Evolutionary conservation across 1,284 basidiomycete species (phyloP), one percentile per base, ranked within the genome.

Genomic region (Anthracocystis setariae): DNA sequence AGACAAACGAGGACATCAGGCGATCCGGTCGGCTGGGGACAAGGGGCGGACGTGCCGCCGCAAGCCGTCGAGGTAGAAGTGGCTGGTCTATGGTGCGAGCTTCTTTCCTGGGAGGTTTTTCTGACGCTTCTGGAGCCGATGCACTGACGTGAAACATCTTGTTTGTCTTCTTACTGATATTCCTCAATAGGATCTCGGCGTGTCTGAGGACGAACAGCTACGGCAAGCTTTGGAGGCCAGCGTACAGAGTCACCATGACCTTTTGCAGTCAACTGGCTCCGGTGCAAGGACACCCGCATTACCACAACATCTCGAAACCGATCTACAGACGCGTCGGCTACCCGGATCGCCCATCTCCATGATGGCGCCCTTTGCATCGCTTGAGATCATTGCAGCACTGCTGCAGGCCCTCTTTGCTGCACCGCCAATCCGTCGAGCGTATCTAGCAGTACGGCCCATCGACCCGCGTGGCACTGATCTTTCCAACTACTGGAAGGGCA

Each of bases 151-250:
- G 18, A n/a, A n/a, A n/a, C 4, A 8, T 33, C 7, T 37, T 20
- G 7, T 39, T 10, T 9, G 7, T 35, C 42, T 12, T 23, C 12
- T 23, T 32, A 18, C 21, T 20, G 8, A 20, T 12, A n/a, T 25
- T 25, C 18, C 24, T 10, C 12, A 21, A 46, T 48, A 67, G 64
- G 56, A 64, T 25, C 37, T 63, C 7, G 54, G 46, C 35, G 55
- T 72, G 58, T 68, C 70, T 8, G 70, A 73, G 46, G 70, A 73
- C 48, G 70, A 73, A 38, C 70, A 73, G 38, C 20, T 73, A n/a
- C 65, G 70, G 8, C 70, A 69, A 51, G 70, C 70, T 5, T 45
- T 73, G 25, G 70, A 73, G 38, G 70, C 70, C 7, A 73, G 70
- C 18, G 70, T 73, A 9, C 64, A 68, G 29, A 73, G 70, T 27